Evolutionary conservation across 192 early-diverging fungal genomes (phyloP), one percentile per base, ranked within the genome.

Genomic region (Allomyces arbusculus): DNA sequence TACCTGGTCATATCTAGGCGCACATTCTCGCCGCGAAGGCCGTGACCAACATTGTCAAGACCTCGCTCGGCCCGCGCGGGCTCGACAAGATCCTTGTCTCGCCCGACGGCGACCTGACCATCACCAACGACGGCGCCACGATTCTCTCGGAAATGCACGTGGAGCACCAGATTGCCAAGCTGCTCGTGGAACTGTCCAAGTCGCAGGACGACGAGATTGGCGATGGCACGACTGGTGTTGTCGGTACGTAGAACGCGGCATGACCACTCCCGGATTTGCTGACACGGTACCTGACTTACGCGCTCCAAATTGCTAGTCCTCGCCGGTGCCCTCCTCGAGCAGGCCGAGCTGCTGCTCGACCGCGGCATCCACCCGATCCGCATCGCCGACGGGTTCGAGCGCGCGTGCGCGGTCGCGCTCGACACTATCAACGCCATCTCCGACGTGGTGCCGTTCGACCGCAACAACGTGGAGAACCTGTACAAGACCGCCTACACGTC

Each of bases 161-260:
- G 64, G 93, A 95, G 73, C 94, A 99, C 76, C 93, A 99, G 78
- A 97, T 99, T 73, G 97, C 94, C 26, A 95, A 95, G 77, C 80
- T 99, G 20, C 75, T 99, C 55, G 97, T 99, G 22, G 91, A 97
- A 77, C 79, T 99, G 65, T 95, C 92, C 64, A 91, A 94, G 79
- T 88, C 85, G 68, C 97, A 99, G 83, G 97, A 99, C 76, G 94
- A 99, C 69, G 97, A 99, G 78, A 99, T 99, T 75, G 97, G 97
- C 67, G 97, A 99, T 72, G 97, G 97, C 50, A 99, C 97, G 43
- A 99, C 97, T 23, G 94, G 97, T 77, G 94, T 99, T 70, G 97
- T 97, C 72, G 90, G 89, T 91, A 75, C 62, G 77, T 80, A 33
- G 44, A 10, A 12, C 7, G 33, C 10, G 4, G 0, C 23, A 24